Percentiles rank a stretch among this genome's conserved stretches.
phyloP scores from a whole-genome alignment of 805 yeast genomes.

The Citeromyces matritensis region DNA sequence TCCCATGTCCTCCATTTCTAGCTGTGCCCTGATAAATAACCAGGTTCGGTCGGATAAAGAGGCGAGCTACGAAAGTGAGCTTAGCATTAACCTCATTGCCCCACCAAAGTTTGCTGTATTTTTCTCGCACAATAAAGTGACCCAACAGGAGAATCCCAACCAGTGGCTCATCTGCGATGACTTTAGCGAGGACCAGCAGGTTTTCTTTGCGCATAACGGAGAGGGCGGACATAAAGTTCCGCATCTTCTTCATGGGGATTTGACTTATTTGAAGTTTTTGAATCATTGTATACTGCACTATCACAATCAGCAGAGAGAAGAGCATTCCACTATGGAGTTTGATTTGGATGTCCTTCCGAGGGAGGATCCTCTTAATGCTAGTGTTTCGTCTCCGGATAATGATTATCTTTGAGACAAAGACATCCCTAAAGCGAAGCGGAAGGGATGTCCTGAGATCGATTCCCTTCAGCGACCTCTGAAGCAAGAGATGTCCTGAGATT shows the following conservation, averaged over 20 bases:
- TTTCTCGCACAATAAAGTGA: conserved; percentile 36
- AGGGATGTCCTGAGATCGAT: too few species aligned
- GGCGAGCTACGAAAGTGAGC: conserved; percentile 19
- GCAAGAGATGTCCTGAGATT: too few species aligned
- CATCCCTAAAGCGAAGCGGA: too few species aligned
- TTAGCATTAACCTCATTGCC: conserved; percentile 19
- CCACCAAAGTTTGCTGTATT: conserved; percentile 73
- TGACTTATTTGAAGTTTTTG: conserved; percentile 15
- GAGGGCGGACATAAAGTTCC: conserved; percentile 50
- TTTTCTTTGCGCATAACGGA: conserved; percentile 44
- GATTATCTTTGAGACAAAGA: too few species aligned
- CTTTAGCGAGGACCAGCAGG: conserved; percentile 75
- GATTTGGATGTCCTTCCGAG: background rate
- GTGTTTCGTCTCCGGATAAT: background rate
- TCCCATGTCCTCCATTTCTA: conserved; percentile 44
- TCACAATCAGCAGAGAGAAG: conserved; percentile 6
- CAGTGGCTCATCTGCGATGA: conserved; percentile 78
- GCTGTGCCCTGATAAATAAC: conserved; percentile 40
- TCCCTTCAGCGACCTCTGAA: too few species aligned
- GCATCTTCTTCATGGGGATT: conserved; percentile 49
- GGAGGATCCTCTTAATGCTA: background rate
- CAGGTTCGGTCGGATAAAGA: conserved; percentile 14
- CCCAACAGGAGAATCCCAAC: conserved; percentile 30
- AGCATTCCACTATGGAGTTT: background rate
- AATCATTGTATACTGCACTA: conserved; percentile 15